phyloP scores from a whole-genome alignment of 163 green algal species.

The Scenedesmus sp. region DNA sequence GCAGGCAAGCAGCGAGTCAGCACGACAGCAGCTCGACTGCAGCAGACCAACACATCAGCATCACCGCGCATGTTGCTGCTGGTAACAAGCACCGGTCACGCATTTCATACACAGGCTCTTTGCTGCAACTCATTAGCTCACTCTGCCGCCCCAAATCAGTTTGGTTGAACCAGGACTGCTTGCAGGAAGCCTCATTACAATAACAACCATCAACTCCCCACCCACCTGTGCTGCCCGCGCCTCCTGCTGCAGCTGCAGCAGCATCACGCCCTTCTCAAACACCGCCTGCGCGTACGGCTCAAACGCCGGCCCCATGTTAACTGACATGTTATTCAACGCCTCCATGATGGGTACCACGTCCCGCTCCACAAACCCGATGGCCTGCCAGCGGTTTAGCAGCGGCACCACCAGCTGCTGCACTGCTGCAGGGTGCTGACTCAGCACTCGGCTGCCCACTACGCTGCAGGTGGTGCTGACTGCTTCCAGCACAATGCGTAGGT shows the following conservation, averaged over 20 bases:
- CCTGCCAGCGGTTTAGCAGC: slow-evolving; percentile 45
- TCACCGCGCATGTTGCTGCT: no score
- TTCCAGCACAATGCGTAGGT: slow-evolving; percentile 91
- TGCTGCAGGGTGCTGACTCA: slow-evolving; percentile 65
- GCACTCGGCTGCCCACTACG: slow-evolving; percentile 27
- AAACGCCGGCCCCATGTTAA: slow-evolving; percentile 68
- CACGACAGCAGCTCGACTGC: no score
- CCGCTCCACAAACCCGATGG: background rate
- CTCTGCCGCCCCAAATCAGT: no score
- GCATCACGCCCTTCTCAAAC: slow-evolving; percentile 74
- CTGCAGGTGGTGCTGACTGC: slow-evolving; percentile 83
- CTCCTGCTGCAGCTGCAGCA: slow-evolving; percentile 65
- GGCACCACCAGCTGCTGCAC: slow-evolving; percentile 27
- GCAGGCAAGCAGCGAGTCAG: background rate
- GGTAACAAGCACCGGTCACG: no score
- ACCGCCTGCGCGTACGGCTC: slow-evolving; percentile 76
- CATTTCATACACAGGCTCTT: no score
- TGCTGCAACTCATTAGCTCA: no score
- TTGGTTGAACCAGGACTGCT: background rate
- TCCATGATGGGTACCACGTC: slow-evolving; percentile 85
- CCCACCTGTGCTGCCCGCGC: slow-evolving; percentile 46
- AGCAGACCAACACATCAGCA: no score
- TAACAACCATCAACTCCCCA: no score
- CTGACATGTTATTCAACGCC: slow-evolving; percentile 76
- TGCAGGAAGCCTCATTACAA: background rate